Evolutionary conservation across 805 yeast species (phyloP).

Genomic region (Clavispora carvajalis): DNA sequence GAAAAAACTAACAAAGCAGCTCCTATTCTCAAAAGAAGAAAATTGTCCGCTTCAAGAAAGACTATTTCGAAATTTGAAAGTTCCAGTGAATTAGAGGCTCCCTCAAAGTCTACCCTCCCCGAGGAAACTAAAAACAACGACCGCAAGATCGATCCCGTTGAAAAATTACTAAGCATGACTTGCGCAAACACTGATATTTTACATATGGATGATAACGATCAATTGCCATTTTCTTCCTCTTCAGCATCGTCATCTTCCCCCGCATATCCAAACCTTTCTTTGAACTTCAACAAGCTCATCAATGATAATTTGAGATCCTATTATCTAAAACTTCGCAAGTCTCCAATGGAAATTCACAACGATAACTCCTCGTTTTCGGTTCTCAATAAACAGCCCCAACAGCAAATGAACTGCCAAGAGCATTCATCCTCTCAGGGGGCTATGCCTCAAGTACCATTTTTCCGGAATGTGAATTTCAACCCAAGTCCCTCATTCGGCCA

Average conservation of each 20-base stretch:
- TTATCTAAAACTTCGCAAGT: constrained; percentile 21
- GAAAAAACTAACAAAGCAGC: constrained; percentile 8
- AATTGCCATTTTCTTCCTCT: constrained; percentile 1
- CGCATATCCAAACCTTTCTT: constrained; percentile 15
- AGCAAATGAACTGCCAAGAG: not conserved
- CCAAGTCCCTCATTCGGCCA: constrained; percentile 22
- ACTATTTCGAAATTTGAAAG: not conserved
- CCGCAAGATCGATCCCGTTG: constrained; percentile 40
- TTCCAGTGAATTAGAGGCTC: constrained; percentile 6
- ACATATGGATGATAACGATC: constrained; percentile 19
- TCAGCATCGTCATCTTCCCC: constrained; percentile 2
- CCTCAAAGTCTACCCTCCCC: constrained; percentile 1
- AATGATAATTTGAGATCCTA: constrained; percentile 34
- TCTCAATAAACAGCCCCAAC: constrained; percentile 17
- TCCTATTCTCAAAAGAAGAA: constrained; percentile 1
- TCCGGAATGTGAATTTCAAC: constrained; percentile 33
- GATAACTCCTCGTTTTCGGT: constrained; percentile 31
- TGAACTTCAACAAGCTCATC: constrained; percentile 33
- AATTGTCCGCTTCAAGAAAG: constrained; percentile 1
- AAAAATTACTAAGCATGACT: constrained; percentile 34
- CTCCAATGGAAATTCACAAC: constrained; percentile 29
- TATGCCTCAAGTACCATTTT: constrained; percentile 27
- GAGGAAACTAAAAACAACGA: constrained; percentile 6
- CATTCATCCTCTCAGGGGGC: constrained; percentile 4
- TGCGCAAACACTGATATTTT: constrained; percentile 27